Percentiles rank a stretch among this genome's conserved stretches.
phyloP scores from a whole-genome alignment of 75 land plant species.

The Pinus albicaulis region DNA sequence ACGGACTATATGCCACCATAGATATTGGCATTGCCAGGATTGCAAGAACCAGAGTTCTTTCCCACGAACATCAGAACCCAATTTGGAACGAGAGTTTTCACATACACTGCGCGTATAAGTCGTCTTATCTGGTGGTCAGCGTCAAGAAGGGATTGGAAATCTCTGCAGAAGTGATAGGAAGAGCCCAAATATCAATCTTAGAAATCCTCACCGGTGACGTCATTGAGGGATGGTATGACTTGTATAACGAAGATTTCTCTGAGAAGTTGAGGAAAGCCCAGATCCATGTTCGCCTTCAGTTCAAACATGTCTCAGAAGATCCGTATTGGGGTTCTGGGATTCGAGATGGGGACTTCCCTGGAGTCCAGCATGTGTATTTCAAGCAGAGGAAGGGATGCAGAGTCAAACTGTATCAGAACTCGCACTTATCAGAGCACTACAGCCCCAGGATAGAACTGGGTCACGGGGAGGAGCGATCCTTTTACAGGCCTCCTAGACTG shows the following conservation, averaged over 20 bases:
- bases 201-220: neutral
- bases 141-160: too few relatives aligned
- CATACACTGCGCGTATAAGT: slow-evolving; percentile 27
- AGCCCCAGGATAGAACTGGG: slow-evolving; percentile 24
- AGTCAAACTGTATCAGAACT: too few relatives aligned
- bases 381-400: too few relatives aligned
- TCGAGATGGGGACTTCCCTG: too few relatives aligned
- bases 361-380: too few relatives aligned
- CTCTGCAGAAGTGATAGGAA: slow-evolving; percentile 17
- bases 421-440: slow-evolving; percentile 15
- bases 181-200: slow-evolving; percentile 33
- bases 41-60: too few relatives aligned
- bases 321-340: too few relatives aligned
- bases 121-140: slow-evolving; percentile 27
- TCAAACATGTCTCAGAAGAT: too few relatives aligned
- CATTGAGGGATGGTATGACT: slow-evolving; percentile 33
- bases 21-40: too few relatives aligned
- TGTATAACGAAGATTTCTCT: slow-evolving; percentile 22
- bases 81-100: too few relatives aligned
- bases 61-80: too few relatives aligned
- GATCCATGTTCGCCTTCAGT: neutral
- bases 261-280: slow-evolving; percentile 18
- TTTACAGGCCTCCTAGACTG: slow-evolving; percentile 15
- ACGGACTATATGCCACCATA: too few relatives aligned
- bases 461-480: neutral